Evolutionary conservation across 306 rosid genomes (phyloP).

Genomic region (Glycyrrhiza uralensis): DNA sequence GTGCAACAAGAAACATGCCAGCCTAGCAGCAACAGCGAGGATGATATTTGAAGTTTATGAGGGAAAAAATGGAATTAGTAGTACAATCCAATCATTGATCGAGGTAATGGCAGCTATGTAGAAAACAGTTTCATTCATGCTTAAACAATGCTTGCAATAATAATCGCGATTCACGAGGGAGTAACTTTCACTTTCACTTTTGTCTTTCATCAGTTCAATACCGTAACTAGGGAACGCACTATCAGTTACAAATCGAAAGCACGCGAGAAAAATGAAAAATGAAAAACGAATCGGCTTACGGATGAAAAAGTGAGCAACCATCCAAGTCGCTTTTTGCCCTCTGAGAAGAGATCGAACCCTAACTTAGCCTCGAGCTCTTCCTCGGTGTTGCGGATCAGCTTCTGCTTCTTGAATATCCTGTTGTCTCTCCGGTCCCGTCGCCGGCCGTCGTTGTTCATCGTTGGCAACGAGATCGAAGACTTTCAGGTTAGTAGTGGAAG

Average conservation of each 20-base stretch:
- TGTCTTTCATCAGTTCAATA: not conserved
- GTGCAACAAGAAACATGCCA: not conserved
- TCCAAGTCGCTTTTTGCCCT: conserved; percentile 88
- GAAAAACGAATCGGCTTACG: conserved; percentile 44
- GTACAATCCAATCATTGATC: not conserved
- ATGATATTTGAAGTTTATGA: not conserved
- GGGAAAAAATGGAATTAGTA: not conserved
- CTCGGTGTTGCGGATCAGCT: conserved; percentile 65
- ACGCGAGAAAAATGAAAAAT: not conserved
- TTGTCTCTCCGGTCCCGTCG: conserved; percentile 47
- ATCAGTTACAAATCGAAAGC: not conserved
- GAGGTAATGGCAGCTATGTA: not conserved
- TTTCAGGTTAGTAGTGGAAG: not conserved
- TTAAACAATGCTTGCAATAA: not conserved
- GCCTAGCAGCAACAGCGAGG: not conserved
- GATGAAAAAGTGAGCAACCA: conserved; percentile 80
- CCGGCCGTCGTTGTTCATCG: conserved; percentile 57
- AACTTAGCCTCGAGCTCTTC: conserved; percentile 85
- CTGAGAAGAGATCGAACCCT: conserved; percentile 77
- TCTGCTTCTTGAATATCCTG: conserved; percentile 60
- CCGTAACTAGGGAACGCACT: not conserved
- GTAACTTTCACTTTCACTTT: not conserved
- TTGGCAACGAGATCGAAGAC: not conserved
- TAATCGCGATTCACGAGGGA: not conserved
- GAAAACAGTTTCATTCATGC: not conserved